Evolutionary conservation across 1,284 basidiomycete species (phyloP).

Genomic region (Fomitopsis pinicola): DNA sequence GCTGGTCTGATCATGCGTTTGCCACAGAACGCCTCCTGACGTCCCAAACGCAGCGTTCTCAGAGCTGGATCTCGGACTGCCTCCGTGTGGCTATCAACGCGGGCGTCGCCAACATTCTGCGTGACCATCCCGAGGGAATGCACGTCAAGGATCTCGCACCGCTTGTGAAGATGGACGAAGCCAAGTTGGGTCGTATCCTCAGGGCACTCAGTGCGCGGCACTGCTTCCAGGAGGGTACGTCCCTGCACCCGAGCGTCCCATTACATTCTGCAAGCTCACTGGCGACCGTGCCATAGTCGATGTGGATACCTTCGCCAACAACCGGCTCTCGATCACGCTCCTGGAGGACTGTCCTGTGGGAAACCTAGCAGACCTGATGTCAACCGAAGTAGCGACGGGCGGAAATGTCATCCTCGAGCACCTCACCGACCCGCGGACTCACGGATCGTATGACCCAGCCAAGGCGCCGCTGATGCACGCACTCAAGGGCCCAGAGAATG

Average conservation of each 20-base stretch:
- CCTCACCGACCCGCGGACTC: background rate
- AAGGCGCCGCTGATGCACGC: background rate
- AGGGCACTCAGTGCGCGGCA: background rate
- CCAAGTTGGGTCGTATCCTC: background rate
- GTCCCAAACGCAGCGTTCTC: background rate
- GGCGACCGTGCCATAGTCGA: background rate
- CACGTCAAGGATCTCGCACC: background rate
- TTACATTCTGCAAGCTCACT: background rate
- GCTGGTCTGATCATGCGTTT: background rate
- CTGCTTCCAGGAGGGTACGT: background rate
- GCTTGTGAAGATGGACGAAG: background rate
- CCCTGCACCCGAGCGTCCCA: background rate
- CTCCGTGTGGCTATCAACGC: background rate
- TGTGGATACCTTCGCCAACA: background rate
- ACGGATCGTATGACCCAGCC: background rate
- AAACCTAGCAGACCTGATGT: background rate
- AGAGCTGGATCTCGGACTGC: background rate
- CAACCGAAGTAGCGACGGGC: background rate
- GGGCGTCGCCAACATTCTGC: background rate
- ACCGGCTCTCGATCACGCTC: background rate
- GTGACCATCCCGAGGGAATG: background rate
- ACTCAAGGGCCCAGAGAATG: background rate
- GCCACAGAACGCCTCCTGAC: background rate
- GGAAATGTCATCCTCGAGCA: background rate
- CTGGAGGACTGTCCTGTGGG: background rate